These are phyloP conservation scores for Erodium moschatum DNA, from an alignment of 441 rosid genomes.

Conservation along the genomic window DNA sequence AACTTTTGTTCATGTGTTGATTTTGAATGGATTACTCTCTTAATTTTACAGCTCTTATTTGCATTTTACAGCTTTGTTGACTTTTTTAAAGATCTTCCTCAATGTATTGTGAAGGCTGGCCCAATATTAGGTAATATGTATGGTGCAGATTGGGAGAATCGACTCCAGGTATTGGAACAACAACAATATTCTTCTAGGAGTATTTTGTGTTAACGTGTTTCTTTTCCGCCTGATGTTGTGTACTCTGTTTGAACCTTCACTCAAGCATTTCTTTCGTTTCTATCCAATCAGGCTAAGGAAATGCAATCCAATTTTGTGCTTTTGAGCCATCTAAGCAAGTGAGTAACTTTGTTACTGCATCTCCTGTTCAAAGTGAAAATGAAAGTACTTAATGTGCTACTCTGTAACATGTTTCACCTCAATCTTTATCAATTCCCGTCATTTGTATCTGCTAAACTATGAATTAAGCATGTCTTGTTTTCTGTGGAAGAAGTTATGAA, in stretches of 20 bases:
- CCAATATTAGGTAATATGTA: conserved; percentile 48
- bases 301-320: conserved; percentile 72
- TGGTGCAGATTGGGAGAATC: conserved; percentile 79
- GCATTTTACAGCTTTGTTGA: conserved; percentile 50
- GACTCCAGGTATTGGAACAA: conserved; percentile 57
- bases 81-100: conserved; percentile 82
- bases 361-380: conserved; percentile 3
- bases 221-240: not conserved
- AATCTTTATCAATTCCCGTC: not conserved
- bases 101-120: conserved; percentile 71
- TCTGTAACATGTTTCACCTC: not conserved
- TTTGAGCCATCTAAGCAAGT: conserved; percentile 76
- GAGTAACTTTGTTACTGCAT: conserved; percentile 23
- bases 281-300: conserved; percentile 58
- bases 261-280: conserved; percentile 18
- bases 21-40: not conserved
- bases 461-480: not conserved
- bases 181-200: not conserved
- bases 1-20: not conserved
- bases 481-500: not conserved
- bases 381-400: not conserved
- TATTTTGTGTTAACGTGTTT: not conserved
- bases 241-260: conserved; percentile 12
- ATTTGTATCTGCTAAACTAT: too few species aligned
- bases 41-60: not conserved